Evolutionary conservation across 768 basidiomycete species (phyloP), one percentile per base, ranked within the genome.

Genomic region (Suillus subaureus): DNA sequence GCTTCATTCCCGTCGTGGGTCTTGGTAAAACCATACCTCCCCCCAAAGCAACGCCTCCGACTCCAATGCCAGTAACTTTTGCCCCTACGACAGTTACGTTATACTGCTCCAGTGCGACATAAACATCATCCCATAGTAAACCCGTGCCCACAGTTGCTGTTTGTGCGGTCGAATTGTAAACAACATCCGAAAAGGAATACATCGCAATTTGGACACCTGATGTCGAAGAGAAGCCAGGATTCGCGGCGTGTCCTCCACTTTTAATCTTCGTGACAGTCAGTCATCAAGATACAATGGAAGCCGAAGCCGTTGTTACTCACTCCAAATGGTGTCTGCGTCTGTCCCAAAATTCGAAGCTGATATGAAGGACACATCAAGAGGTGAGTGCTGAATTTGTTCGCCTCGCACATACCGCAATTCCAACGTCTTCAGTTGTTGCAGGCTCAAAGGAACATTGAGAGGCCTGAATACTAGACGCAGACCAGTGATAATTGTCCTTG

Each of bases 61-160:
- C 85, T 35, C 87, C 89, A 33, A 87, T 83, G 11, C 86, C 87
- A 11, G 82, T 74, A 3, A 88, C 85, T 2, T 89, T 79, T 2
- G 84, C 88, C 0, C 89, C 89, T 8, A 89, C 81, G 12, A 90
- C 86, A 51, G 80, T 87, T 6, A 87, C 83, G 7, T 77, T 78
- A 64, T 78, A 69, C 0, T 83, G 84, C 5, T 76, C 79, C 4
- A 91, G 79, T 28, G 64, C 66, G 8, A 73, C 74, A 66, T 89
- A 91, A 76, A 85, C 88, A 55, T 89, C 82, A 70, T 91, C 89
- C 89, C 89, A 92, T 13, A 85, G 75, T 5, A 87, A 72, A 9
- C 81, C 79, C 0, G 79, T 68, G n/a, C 78, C 81, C 21, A 82
- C 56, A 3, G 71, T 74, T 2, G 72, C 85, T 0, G 81, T 84